Conservation (phyloP, 1,284 basidiomycete species). For the Inonotus obliquus region DNA sequence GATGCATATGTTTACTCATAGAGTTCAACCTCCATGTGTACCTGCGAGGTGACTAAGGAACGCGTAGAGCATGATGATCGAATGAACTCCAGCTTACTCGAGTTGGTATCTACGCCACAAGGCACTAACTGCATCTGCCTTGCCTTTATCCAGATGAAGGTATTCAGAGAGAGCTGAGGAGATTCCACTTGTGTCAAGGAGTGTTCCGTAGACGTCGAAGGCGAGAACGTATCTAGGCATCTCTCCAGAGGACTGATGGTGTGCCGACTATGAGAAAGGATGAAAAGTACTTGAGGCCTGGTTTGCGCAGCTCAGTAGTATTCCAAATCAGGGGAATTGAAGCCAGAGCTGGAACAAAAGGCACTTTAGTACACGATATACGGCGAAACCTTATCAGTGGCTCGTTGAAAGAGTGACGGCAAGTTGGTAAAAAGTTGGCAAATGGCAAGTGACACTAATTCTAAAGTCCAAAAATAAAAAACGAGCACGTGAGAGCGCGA, state of each 20-base stretch:
- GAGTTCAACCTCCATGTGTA: constrained; percentile 33
- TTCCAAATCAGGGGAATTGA: too few relatives aligned
- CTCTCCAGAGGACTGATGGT: neutral
- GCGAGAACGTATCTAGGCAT: constrained; percentile 23
- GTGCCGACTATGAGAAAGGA: too few relatives aligned
- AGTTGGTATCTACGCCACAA: constrained; percentile 31
- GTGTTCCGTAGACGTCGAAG: constrained; percentile 33
- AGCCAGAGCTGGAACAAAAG: too few relatives aligned
- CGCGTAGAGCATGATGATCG: neutral
- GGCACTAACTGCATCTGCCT: constrained; percentile 22
- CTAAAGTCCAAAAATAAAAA: too few relatives aligned
- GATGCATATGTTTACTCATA: constrained; percentile 25
- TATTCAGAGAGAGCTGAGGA: constrained; percentile 18
- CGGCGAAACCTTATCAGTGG: too few relatives aligned
- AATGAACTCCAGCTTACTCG: constrained; percentile 24
- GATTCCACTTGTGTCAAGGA: constrained; percentile 29
- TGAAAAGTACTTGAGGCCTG: too few relatives aligned
- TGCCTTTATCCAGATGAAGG: constrained; percentile 19
- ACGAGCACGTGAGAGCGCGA: neutral
- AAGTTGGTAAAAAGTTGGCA: too few relatives aligned
- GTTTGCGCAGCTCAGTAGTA: too few relatives aligned
- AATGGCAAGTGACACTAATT: too few relatives aligned
- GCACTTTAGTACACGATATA: too few relatives aligned
- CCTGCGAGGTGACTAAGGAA: constrained; percentile 17
- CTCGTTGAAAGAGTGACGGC: too few relatives aligned